Evolutionary conservation across 2,329 filamentous ascomycete genomes (phyloP).

Genomic region (Aspergillus chevalieri): DNA sequence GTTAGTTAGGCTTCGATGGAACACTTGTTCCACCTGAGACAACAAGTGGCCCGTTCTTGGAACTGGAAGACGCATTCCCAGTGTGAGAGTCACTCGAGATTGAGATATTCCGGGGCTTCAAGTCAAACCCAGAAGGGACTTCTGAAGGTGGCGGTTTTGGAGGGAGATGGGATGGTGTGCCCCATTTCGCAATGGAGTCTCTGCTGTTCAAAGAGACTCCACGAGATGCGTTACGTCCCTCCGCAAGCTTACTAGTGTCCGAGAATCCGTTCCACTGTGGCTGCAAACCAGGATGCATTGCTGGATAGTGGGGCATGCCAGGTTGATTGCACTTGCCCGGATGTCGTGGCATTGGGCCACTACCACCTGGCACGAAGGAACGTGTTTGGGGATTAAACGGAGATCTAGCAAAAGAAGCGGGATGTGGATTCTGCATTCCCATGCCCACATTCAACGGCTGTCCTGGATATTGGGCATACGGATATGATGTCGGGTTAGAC

Average conservation of each 20-base stretch:
- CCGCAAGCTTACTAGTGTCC: conserved; percentile 19
- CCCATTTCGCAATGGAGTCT: conserved; percentile 45
- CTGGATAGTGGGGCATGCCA: conserved; percentile 21
- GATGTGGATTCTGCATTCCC: conserved; percentile 71
- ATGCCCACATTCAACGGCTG: conserved; percentile 54
- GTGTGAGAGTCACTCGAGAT: conserved; percentile 17
- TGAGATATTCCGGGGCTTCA: conserved; percentile 27
- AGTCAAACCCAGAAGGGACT: conserved; percentile 36
- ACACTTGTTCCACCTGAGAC: conserved; percentile 30
- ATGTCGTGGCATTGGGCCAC: conserved; percentile 31
- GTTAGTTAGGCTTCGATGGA: conserved; percentile 22
- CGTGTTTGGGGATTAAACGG: conserved; percentile 93
- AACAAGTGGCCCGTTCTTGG: conserved; percentile 33
- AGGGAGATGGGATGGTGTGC: conserved; percentile 45
- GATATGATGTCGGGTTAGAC: conserved; percentile 52
- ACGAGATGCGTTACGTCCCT: conserved; percentile 14
- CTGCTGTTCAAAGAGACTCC: conserved; percentile 17
- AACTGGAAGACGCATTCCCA: conserved; percentile 14
- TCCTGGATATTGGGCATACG: conserved; percentile 70
- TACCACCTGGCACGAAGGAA: conserved; percentile 68
- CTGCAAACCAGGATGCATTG: conserved; percentile 17
- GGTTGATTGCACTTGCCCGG: conserved; percentile 26
- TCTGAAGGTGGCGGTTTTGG: conserved; percentile 47
- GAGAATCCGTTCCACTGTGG: conserved; percentile 24
- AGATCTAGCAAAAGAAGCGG: conserved; percentile 75